Base-by-base conservation (phyloP, 2,329 filamentous ascomycete species). In the Elsinoe ampelina region DNA sequence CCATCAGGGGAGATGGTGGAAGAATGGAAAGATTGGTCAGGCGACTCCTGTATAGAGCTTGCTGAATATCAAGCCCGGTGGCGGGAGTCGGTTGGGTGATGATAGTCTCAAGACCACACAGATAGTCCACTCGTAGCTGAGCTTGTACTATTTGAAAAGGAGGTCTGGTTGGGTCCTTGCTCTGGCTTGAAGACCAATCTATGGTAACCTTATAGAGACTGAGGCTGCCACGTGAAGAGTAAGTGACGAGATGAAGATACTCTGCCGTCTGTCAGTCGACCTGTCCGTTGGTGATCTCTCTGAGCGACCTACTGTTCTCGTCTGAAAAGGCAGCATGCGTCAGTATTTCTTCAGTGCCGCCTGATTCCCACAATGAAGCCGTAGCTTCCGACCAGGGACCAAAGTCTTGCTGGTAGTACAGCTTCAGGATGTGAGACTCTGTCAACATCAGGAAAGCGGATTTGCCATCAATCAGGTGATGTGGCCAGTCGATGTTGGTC, bases 371-470 rank as follows among this genome's bases (percentile, higher is more conserved):
- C 35, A 95, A 72, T 61, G 92, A 86, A n/a, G 85, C 74, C 2
- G 80, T 80, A 0, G 82, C 80, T 66, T 95, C 87, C 59, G 85
- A 81, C 72, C 89, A 85, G 63, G 82, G 82, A 57, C 77, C 80
- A 67, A 84, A 89, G 42, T 81, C 83, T 61, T 91, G 87, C 39
- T 87, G 81, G 73, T 85, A 95, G 50, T 91, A 78, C 64, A 96
- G 76, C 64, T 84, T 86, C 56, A 96, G 75, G 48, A 82, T 73
- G 6, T 88, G 89, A 63, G 83, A 83, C 43, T 84, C 80, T 30
- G 87, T 93, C 55, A 95, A 79, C 61, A 84, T 87, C 11, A 95
- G 71, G 42, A 96, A 71, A 1, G 87, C 86, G 50, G 86, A 85
- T 68, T 87, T 89, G 55, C 77, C 77, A 1, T 81, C 76, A 58